A percentile compares a stretch with the other conserved stretches of the same genome.
Evolutionary conservation across 2,329 filamentous ascomycete genomes (phyloP).

Genomic region (Ophiostoma populinum): DNA sequence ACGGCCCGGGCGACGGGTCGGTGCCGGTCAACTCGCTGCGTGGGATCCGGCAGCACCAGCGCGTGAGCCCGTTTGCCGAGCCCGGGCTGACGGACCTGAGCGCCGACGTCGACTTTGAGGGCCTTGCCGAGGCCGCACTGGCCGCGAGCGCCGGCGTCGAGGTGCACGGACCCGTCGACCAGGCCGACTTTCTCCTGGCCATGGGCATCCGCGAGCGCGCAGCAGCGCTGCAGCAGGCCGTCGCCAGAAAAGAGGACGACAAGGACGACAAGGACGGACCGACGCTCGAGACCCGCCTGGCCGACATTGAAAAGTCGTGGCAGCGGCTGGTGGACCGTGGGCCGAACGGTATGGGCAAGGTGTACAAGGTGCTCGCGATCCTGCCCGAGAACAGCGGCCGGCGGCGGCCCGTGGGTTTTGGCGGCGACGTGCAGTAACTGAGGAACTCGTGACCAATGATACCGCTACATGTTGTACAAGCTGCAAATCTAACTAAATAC

Average conservation of each 20-base stretch:
- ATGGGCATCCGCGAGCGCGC: slow-evolving; percentile 77
- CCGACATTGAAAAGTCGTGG: slow-evolving; percentile 56
- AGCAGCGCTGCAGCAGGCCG: slow-evolving; percentile 25
- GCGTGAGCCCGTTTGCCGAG: slow-evolving; percentile 60
- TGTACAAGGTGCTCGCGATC: slow-evolving; percentile 88
- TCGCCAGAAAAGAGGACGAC: slow-evolving; percentile 31
- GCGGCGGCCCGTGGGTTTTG: slow-evolving; percentile 78
- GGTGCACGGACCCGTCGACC: slow-evolving; percentile 80
- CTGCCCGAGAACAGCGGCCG: slow-evolving; percentile 61
- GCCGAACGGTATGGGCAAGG: slow-evolving; percentile 74
- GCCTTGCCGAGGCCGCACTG: slow-evolving; percentile 66
- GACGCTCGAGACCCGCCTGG: slow-evolving; percentile 26
- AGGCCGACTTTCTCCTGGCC: slow-evolving; percentile 57
- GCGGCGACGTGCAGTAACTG: slow-evolving; percentile 41
- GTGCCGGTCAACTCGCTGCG: slow-evolving; percentile 81
- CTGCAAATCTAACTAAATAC: not conserved
- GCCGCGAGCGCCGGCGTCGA: slow-evolving; percentile 64
- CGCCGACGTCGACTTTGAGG: slow-evolving; percentile 85
- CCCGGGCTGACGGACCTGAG: slow-evolving; percentile 78
- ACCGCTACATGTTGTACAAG: not conserved
- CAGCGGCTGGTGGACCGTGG: slow-evolving; percentile 69
- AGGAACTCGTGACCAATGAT: not conserved
- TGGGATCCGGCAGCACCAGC: slow-evolving; percentile 63
- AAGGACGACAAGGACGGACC: slow-evolving; percentile 20
- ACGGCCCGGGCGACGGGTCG: slow-evolving; percentile 54